phyloP scores from a whole-genome alignment of 2,329 filamentous ascomycete genomes.

The Neofusicoccum laricinum region DNA sequence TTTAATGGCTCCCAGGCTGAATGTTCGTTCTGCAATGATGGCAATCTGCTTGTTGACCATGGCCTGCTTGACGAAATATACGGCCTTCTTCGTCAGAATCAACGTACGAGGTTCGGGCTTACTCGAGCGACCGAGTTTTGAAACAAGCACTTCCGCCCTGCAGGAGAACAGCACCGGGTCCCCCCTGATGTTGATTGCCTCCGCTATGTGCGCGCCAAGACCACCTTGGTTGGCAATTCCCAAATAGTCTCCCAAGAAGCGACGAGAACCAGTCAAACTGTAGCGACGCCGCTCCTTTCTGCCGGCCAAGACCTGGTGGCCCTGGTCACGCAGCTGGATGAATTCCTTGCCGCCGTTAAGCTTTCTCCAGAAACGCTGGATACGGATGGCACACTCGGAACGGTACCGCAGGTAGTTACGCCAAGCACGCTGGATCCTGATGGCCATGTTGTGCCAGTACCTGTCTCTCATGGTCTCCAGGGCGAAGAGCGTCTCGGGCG shows the following conservation, averaged over 20 bases:
- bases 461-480: slow-evolving; percentile 96
- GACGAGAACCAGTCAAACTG: slow-evolving; percentile 84
- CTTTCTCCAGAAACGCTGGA: slow-evolving; percentile 93
- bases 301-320: slow-evolving; percentile 75
- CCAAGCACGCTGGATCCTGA: slow-evolving; percentile 95
- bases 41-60: slow-evolving; percentile 78
- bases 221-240: slow-evolving; percentile 79
- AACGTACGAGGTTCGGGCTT: slow-evolving; percentile 85
- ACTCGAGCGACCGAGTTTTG: slow-evolving; percentile 94
- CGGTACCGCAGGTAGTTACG: slow-evolving; percentile 92
- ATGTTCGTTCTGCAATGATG: slow-evolving; percentile 76
- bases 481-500: slow-evolving; percentile 93
- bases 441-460: slow-evolving; percentile 99
- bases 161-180: slow-evolving; percentile 87
- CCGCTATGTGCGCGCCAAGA: slow-evolving; percentile 76
- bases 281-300: slow-evolving; percentile 89
- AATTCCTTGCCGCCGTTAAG: slow-evolving; percentile 89
- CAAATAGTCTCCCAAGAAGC: slow-evolving; percentile 93
- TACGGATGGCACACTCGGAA: slow-evolving; percentile 86
- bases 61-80: slow-evolving; percentile 84
- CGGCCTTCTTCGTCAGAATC: slow-evolving; percentile 78
- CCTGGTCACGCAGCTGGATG: slow-evolving; percentile 81
- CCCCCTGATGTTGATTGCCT: slow-evolving; percentile 67
- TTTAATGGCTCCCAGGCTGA: slow-evolving; percentile 85
- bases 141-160: slow-evolving; percentile 82